A percentile compares a stretch with the other conserved stretches of the same genome.
Conservation (phyloP, 495 filamentous ascomycete species). For the Aspergillus sparsus region DNA sequence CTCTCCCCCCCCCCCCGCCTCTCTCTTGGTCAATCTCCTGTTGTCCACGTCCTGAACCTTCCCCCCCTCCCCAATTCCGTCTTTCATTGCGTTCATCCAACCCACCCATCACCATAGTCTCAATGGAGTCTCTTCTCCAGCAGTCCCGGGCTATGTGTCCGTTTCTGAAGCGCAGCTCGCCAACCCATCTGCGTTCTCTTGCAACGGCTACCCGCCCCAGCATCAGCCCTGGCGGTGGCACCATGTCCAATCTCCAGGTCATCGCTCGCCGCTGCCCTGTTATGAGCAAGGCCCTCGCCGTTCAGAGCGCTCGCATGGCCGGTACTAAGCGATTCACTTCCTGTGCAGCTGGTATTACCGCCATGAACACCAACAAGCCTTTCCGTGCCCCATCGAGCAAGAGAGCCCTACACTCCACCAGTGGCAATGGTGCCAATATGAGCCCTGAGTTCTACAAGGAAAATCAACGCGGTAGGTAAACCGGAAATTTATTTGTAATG, state of each 20-base stretch:
- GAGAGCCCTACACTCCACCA: constrained; percentile 80
- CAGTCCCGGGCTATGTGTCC: constrained; percentile 95
- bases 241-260: constrained; percentile 95
- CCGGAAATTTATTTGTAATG: constrained; percentile 18
- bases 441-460: constrained; percentile 61
- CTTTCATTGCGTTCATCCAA: constrained; percentile 9
- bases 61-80: constrained; percentile 14
- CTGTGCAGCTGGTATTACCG: constrained; percentile 37
- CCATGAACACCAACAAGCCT: constrained; percentile 39
- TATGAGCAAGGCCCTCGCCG: constrained; percentile 95
- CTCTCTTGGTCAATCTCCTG: neutral
- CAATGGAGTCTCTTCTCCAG: constrained; percentile 90
- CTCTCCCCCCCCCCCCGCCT: constrained; percentile 9
- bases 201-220: constrained; percentile 74
- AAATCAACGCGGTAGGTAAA: constrained; percentile 56
- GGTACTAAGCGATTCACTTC: constrained; percentile 50
- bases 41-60: neutral
- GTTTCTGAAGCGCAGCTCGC: constrained; percentile 92
- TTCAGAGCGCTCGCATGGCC: constrained; percentile 70
- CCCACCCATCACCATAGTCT: constrained; percentile 17
- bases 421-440: constrained; percentile 70
- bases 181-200: constrained; percentile 83
- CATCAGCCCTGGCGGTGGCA: constrained; percentile 76
- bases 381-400: constrained; percentile 44
- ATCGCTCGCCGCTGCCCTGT: constrained; percentile 93